Evolutionary conservation across 2,329 filamentous ascomycete species (phyloP).

Genomic region (Basipetospora sp.): DNA sequence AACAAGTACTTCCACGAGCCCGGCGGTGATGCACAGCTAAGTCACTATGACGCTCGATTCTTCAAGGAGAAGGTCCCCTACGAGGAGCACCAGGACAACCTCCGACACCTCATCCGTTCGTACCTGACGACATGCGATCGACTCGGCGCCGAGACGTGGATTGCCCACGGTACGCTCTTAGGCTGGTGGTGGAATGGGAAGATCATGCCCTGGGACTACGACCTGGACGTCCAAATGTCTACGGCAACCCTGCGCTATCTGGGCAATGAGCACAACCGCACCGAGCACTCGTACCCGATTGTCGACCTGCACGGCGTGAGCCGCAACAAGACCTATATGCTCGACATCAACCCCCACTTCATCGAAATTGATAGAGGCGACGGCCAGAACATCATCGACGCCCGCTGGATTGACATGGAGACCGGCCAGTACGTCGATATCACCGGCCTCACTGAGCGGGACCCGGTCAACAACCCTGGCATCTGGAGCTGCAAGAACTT

Average conservation of each 20-base stretch:
- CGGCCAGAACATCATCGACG: conserved; percentile 69
- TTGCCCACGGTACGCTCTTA: conserved; percentile 69
- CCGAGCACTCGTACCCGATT: conserved; percentile 42
- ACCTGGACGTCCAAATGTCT: conserved; percentile 68
- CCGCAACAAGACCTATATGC: conserved; percentile 42
- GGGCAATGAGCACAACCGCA: conserved; percentile 53
- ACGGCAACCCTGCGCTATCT: conserved; percentile 51
- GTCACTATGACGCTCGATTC: conserved; percentile 62
- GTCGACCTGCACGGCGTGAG: conserved; percentile 26
- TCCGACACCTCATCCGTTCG: conserved; percentile 56
- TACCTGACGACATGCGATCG: conserved; percentile 55
- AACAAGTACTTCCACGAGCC: conserved; percentile 54
- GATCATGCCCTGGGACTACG: conserved; percentile 73
- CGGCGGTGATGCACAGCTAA: conserved; percentile 41
- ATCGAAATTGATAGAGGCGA: conserved; percentile 45
- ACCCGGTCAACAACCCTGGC: conserved; percentile 43
- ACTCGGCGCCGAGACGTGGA: conserved; percentile 63
- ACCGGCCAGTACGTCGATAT: conserved; percentile 77
- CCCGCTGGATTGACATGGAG: conserved; percentile 61
- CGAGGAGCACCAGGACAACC: conserved; percentile 48
- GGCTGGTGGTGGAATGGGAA: conserved; percentile 81
- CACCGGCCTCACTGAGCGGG: conserved; percentile 57
- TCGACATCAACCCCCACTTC: conserved; percentile 64
- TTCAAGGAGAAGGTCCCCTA: conserved; percentile 50
- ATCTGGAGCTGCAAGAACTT: conserved; percentile 69